Conservation (phyloP, 2,329 filamentous ascomycete species). For the Phialophora chinensis region DNA sequence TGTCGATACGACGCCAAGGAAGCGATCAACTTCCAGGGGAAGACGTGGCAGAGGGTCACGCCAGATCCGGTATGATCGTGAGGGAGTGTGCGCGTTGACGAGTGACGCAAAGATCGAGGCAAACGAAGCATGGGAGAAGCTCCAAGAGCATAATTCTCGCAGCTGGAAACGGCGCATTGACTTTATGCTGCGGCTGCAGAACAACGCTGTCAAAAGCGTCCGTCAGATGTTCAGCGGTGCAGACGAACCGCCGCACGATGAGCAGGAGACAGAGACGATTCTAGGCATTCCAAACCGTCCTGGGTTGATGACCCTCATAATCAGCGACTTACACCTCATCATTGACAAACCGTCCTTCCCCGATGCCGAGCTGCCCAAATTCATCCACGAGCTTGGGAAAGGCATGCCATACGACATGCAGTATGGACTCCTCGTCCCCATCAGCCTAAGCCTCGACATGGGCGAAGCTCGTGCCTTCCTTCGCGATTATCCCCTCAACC, state of each 20-base stretch:
- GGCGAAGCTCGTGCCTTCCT: slow-evolving; percentile 85
- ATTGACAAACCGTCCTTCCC: slow-evolving; percentile 95
- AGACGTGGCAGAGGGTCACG: slow-evolving; percentile 44
- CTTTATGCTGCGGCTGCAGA: slow-evolving; percentile 71
- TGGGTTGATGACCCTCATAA: slow-evolving; percentile 76
- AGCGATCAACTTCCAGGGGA: slow-evolving; percentile 43
- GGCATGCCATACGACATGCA: slow-evolving; percentile 92
- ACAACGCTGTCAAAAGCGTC: slow-evolving; percentile 76
- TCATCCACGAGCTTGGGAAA: slow-evolving; percentile 89
- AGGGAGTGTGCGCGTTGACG: slow-evolving; percentile 74
- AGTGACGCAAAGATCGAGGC: slow-evolving; percentile 74
- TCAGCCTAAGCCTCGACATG: slow-evolving; percentile 88
- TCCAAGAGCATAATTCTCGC: slow-evolving; percentile 81
- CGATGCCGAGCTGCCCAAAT: slow-evolving; percentile 77
- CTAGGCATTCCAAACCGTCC: slow-evolving; percentile 84
- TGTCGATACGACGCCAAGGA: slow-evolving; percentile 59
- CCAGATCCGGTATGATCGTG: slow-evolving; percentile 73
- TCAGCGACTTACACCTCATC: slow-evolving; percentile 82
- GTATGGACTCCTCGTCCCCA: slow-evolving; percentile 86
- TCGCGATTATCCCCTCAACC: slow-evolving; percentile 89
- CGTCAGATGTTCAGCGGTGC: slow-evolving; percentile 80
- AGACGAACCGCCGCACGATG: slow-evolving; percentile 79
- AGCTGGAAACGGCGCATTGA: slow-evolving; percentile 95
- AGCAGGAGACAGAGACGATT: slow-evolving; percentile 82
- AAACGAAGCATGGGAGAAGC: slow-evolving; percentile 74